Percentiles rank a stretch among this genome's conserved stretches.
Conservation (phyloP, 257 asterid species). For the Agastache rugosa region DNA sequence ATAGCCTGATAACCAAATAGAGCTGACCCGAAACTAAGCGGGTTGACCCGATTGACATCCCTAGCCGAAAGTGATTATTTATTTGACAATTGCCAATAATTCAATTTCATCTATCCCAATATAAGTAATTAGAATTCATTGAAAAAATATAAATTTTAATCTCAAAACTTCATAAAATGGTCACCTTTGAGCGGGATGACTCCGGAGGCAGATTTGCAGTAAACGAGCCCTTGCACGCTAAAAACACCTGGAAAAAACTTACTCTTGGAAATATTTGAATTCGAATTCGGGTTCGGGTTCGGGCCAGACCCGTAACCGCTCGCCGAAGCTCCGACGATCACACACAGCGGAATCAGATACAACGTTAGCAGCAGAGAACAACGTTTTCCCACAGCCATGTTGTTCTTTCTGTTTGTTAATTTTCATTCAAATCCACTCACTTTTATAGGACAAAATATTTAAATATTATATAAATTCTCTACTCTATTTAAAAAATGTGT, state of each 20-base stretch:
- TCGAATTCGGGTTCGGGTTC: slow-evolving; percentile 37
- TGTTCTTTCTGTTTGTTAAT: slow-evolving; percentile 18
- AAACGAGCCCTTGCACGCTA: slow-evolving; percentile 57
- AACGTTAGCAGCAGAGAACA: neutral
- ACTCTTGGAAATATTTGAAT: neutral
- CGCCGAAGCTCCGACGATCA: slow-evolving; percentile 37
- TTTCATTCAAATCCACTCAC: neutral
- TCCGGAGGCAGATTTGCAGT: slow-evolving; percentile 53
- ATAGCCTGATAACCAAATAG: too few relatives aligned
- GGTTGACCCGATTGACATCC: too few relatives aligned
- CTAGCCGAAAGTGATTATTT: too few relatives aligned
- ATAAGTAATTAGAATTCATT: too few relatives aligned
- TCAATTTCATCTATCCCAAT: too few relatives aligned
- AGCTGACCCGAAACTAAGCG: too few relatives aligned
- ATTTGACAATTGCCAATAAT: too few relatives aligned
- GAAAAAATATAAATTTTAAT: too few relatives aligned
- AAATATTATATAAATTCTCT: neutral
- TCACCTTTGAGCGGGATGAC: slow-evolving; percentile 60
- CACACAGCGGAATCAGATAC: slow-evolving; percentile 34
- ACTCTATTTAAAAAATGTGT: neutral
- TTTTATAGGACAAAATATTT: slow-evolving; percentile 10
- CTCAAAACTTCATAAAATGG: neutral
- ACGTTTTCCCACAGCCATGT: slow-evolving; percentile 30
- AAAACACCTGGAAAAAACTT: slow-evolving; percentile 39
- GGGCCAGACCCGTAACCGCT: slow-evolving; percentile 41